Percentiles rank a stretch among this genome's conserved stretches.
phyloP scores from a whole-genome alignment of 352 stramenopile genomes.

The Phytophthora agathidicida region DNA sequence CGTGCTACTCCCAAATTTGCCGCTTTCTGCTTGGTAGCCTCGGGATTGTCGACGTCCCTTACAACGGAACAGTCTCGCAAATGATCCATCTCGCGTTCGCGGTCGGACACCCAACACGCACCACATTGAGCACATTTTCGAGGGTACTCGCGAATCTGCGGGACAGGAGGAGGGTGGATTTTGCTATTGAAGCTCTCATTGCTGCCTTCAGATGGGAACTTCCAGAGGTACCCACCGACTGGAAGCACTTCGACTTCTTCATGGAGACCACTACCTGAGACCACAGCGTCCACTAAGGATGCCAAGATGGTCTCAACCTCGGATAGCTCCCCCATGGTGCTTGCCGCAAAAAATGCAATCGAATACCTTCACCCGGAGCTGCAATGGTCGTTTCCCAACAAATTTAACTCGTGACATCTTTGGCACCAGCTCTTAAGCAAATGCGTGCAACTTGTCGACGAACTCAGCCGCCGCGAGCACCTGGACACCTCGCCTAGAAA shows the following conservation, averaged over 20 bases:
- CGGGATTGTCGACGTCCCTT: not conserved
- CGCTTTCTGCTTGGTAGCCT: not conserved
- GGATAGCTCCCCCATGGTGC: conserved; percentile 5
- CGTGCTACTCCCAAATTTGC: conserved; percentile 38
- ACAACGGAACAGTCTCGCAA: conserved; percentile 14
- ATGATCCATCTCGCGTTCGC: conserved; percentile 33
- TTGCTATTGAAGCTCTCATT: conserved; percentile 25
- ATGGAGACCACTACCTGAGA: not conserved
- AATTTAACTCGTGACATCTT: conserved; percentile 11
- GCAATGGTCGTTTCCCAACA: conserved; percentile 12
- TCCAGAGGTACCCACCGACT: conserved; percentile 52
- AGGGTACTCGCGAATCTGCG: conserved; percentile 31
- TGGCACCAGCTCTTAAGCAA: conserved; percentile 31
- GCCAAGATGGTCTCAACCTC: conserved; percentile 17
- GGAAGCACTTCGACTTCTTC: conserved; percentile 15
- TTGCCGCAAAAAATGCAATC: too few relatives aligned
- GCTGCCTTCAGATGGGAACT: conserved; percentile 73
- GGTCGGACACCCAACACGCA: conserved; percentile 44
- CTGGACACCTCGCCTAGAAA: conserved; percentile 40
- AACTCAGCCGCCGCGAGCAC: conserved; percentile 33
- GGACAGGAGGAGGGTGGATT: conserved; percentile 5
- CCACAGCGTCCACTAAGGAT: conserved; percentile 20
- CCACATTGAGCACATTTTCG: conserved; percentile 40
- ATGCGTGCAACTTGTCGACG: conserved; percentile 45
- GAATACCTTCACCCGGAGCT: too few relatives aligned